Evolutionary conservation across 495 filamentous ascomycete genomes (phyloP).

Genomic region (Lineolata rhizophorae): DNA sequence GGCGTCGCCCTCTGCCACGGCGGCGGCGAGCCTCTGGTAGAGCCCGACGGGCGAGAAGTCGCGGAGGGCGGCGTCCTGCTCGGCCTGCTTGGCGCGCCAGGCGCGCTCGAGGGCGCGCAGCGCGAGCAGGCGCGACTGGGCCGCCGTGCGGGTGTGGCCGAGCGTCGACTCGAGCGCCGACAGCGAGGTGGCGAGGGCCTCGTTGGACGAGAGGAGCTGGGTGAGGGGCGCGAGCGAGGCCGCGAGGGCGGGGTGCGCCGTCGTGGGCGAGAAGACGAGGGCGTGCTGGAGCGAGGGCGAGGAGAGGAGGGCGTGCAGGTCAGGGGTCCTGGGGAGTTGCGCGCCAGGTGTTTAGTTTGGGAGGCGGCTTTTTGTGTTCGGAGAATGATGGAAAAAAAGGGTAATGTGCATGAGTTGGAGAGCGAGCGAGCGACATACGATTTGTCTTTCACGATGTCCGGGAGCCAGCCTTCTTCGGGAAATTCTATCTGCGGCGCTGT

Average conservation of each 20-base stretch:
- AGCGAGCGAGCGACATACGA: too few species aligned
- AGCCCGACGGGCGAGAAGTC: slow-evolving; percentile 67
- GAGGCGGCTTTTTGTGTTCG: too few species aligned
- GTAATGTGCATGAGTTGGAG: slow-evolving; percentile 4
- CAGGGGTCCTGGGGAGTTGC: slow-evolving; percentile 13
- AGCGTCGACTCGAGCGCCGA: slow-evolving; percentile 36
- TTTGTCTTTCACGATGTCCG: slow-evolving; percentile 17
- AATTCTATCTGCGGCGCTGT: slow-evolving; percentile 7
- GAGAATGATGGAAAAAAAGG: not conserved
- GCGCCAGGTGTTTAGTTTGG: not conserved
- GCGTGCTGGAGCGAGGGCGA: slow-evolving; percentile 16
- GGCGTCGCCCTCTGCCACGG: slow-evolving; percentile 61
- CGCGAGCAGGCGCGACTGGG: slow-evolving; percentile 61
- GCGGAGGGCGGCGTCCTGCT: slow-evolving; percentile 67
- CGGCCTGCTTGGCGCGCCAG: slow-evolving; percentile 70
- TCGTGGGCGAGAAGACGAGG: slow-evolving; percentile 30
- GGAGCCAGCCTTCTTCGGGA: slow-evolving; percentile 20
- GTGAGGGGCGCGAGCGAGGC: slow-evolving; percentile 31
- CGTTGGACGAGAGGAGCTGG: slow-evolving; percentile 41
- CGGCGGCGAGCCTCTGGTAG: slow-evolving; percentile 55
- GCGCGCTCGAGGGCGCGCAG: slow-evolving; percentile 73
- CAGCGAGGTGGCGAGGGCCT: slow-evolving; percentile 40
- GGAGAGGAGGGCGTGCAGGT: slow-evolving; percentile 18
- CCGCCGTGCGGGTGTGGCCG: slow-evolving; percentile 34
- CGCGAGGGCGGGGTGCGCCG: slow-evolving; percentile 39